Percentiles rank a stretch among this genome's conserved stretches.
Evolutionary conservation across 352 stramenopile genomes (phyloP).

Genomic region (Globisporangium irregulare): DNA sequence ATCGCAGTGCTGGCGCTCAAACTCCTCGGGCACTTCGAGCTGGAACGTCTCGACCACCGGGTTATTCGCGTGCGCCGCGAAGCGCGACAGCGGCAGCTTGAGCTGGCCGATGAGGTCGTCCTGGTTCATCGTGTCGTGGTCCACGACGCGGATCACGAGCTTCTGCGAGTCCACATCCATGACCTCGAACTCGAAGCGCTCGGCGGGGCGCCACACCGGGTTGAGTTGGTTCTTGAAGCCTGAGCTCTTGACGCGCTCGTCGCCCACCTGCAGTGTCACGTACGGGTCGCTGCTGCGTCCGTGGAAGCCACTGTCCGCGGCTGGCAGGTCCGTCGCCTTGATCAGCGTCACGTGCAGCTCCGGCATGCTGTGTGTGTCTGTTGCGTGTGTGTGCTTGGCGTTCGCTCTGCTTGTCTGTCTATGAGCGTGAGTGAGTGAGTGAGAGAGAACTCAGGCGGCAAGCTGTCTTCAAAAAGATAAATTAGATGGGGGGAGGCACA

Average conservation of each 20-base stretch:
- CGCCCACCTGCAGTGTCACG: constrained; percentile 54
- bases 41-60: constrained; percentile 47
- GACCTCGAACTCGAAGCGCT: constrained; percentile 74
- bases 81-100: constrained; percentile 43
- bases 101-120: constrained; percentile 65
- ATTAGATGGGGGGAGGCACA: constrained; percentile 8
- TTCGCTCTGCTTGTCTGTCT: neutral
- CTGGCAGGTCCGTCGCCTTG: constrained; percentile 57
- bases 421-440: neutral
- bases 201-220: constrained; percentile 67
- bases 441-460: constrained; percentile 16
- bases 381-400: neutral
- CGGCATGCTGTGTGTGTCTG: constrained; percentile 37
- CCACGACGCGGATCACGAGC: constrained; percentile 54
- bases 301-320: constrained; percentile 51
- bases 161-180: constrained; percentile 36
- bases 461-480: constrained; percentile 5
- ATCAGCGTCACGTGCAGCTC: constrained; percentile 67
- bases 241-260: constrained; percentile 48
- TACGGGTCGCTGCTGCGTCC: constrained; percentile 71
- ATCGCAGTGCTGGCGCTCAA: constrained; percentile 30
- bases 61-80: constrained; percentile 46
- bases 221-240: constrained; percentile 48
- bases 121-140: constrained; percentile 64
- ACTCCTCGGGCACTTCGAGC: constrained; percentile 42